Evolutionary conservation across 345 rosid species (phyloP), one percentile per base, ranked within the genome.

Genomic region (Rubroshorea leprosula): DNA sequence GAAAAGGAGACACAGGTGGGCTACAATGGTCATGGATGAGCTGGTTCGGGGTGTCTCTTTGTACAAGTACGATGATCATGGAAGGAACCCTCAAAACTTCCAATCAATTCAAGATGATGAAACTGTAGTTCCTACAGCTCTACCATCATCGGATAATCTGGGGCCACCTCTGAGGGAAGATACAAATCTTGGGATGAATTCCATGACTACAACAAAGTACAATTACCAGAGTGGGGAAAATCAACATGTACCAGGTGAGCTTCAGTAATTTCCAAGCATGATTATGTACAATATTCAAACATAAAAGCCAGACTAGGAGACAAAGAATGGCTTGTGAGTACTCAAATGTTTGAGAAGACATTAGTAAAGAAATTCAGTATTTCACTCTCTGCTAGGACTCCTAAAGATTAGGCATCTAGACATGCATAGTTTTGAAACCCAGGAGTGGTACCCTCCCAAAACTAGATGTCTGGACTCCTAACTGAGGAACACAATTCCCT

Each of bases 1-100:
- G 68, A 82, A 76, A 46, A 24, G 64, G 57, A 77, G 67, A 24
- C 74, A 79, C 61, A 66, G 17, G 24, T 73, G 80, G 79, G 66
- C 84, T 0, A 25, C 49, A 15, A 80, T 74, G 60, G 27, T 79
- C n/a, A 44, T 82, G 82, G 55, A 66, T 12, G 60, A 78, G 26
- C 64, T 82, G 41, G 43, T 82, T 0, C 0, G 18, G 4, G 35
- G 29, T 2, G 23, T 61, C 24, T 23, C n/a, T 0, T 0, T 52
- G 29, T 75, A 67, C 9, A 58, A 70, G 54, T 66, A 54, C 12
- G 41, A 35, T 35, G 41, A 35, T 21, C 25, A 70, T 60, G 21
- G 7, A 24, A 17, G 59, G 27, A 35, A 35, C 41, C 41, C 41
- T 6, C 12, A 35, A 35, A 35, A 35, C 12, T 35, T 13, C 1